Percentiles rank a stretch among this genome's conserved stretches.
phyloP scores from a whole-genome alignment of 768 basidiomycete genomes.

The Podaxis sp. region DNA sequence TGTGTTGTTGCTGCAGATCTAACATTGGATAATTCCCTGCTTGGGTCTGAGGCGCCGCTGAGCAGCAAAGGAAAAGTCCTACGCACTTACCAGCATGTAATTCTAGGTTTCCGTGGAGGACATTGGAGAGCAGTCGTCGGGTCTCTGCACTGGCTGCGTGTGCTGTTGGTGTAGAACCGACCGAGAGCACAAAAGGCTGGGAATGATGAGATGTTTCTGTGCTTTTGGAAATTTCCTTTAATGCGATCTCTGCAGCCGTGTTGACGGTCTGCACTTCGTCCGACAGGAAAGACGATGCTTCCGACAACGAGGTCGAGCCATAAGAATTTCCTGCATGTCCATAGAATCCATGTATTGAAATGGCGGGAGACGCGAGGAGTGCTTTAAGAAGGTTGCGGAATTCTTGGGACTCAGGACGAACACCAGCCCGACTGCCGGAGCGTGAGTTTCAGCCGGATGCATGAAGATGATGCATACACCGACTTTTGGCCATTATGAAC shows the following conservation, averaged over 20 bases:
- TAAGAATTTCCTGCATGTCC: slow-evolving; percentile 79
- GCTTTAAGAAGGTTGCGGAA: slow-evolving; percentile 55
- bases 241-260: slow-evolving; percentile 53
- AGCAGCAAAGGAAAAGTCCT: not conserved
- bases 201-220: slow-evolving; percentile 30
- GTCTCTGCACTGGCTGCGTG: slow-evolving; percentile 66
- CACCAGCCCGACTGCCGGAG: slow-evolving; percentile 66
- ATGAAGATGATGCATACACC: slow-evolving; percentile 21
- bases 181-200: slow-evolving; percentile 66
- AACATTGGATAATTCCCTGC: slow-evolving; percentile 79
- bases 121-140: slow-evolving; percentile 38
- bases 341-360: slow-evolving; percentile 81
- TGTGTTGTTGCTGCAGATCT: slow-evolving; percentile 83
- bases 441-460: slow-evolving; percentile 15
- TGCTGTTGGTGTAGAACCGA: slow-evolving; percentile 88
- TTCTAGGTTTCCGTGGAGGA: slow-evolving; percentile 64
- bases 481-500: slow-evolving; percentile 77
- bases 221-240: slow-evolving; percentile 42
- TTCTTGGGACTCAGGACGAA: slow-evolving; percentile 46
- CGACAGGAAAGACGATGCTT: slow-evolving; percentile 66
- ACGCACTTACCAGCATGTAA: slow-evolving; percentile 62
- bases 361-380: slow-evolving; percentile 50
- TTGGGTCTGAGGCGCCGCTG: not conserved
- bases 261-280: slow-evolving; percentile 73
- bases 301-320: slow-evolving; percentile 62